Conservation (phyloP, 2,329 filamentous ascomycete genomes). For the Lachnellula cervina region DNA sequence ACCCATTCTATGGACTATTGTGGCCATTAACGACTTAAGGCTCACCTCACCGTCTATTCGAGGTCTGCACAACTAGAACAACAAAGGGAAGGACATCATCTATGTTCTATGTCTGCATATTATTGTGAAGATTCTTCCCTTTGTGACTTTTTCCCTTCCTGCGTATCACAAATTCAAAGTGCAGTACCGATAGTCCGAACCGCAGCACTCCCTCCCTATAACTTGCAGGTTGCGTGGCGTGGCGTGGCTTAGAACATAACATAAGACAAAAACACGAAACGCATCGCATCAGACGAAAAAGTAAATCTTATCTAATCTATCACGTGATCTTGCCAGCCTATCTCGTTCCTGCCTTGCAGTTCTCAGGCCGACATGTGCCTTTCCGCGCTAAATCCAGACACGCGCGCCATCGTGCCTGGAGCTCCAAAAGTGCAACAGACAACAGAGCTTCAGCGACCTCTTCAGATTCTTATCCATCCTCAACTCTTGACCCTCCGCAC, state of each 20-base stretch:
- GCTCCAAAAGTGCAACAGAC: conserved; percentile 18
- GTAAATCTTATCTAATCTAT: neutral
- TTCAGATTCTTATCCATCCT: conserved; percentile 10
- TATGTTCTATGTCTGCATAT: too few relatives aligned
- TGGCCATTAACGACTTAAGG: neutral
- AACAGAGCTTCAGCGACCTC: conserved; percentile 22
- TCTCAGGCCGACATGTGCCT: neutral
- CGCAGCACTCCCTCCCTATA: too few relatives aligned
- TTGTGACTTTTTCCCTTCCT: too few relatives aligned
- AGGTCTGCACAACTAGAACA: too few relatives aligned
- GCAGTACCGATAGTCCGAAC: too few relatives aligned
- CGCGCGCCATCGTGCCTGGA: conserved; percentile 30
- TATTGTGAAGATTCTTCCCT: too few relatives aligned
- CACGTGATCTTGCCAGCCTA: neutral
- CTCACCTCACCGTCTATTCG: conserved; percentile 15
- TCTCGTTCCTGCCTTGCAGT: neutral
- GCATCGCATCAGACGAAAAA: neutral
- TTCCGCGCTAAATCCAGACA: conserved; percentile 19
- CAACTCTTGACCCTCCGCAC: conserved; percentile 5
- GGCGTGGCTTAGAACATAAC: too few relatives aligned
- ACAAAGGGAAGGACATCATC: too few relatives aligned
- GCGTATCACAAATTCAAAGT: too few relatives aligned
- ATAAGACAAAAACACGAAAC: neutral
- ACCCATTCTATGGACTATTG: conserved; percentile 11
- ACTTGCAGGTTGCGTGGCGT: too few relatives aligned